Evolutionary conservation across 495 filamentous ascomycete species (phyloP), one percentile per base, ranked within the genome.

Genomic region (Saxophila tyrrhenica): DNA sequence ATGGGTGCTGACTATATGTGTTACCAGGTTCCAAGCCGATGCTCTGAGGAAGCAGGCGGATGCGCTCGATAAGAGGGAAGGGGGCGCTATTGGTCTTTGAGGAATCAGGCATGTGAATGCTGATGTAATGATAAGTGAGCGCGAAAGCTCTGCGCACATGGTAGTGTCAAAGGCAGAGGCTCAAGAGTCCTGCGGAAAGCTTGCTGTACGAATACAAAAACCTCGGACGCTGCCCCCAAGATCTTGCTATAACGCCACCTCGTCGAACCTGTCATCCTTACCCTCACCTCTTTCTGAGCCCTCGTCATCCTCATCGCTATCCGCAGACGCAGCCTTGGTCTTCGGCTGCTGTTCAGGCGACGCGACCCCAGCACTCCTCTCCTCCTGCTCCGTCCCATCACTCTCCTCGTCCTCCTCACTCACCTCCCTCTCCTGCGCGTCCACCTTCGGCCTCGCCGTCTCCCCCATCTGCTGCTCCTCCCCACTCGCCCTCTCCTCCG

Each of bases 31-130:
- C 62, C 75, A 74, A 41, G 77, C 77, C 0, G 83, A 86, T 66
- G 71, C 77, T 16, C 64, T 86, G 54, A 72, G 78, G 52, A 72
- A 70, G 50, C 71, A 85, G 63, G 72, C 81, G 1, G 70, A 80
- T 56, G 57, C 53, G 8, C 52, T 86, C 54, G 80, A 86, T 41
- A 22, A 29, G 43, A 19, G 39, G 41, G 1, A 19, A 43, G 23
- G 21, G n/a, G n/a, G n/a, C n/a, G n/a, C n/a, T n/a, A n/a, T n/a
- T n/a, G 25, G 38, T n/a, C n/a, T n/a, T n/a, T n/a, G n/a, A n/a
- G n/a, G n/a, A n/a, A n/a, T n/a, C n/a, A n/a, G n/a, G n/a, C n/a
- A n/a, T n/a, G n/a, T n/a, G n/a, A n/a, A n/a, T n/a, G n/a, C n/a
- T n/a, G n/a, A n/a, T n/a, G n/a, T n/a, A n/a, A n/a, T n/a, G n/a